Evolutionary conservation across 2,329 filamentous ascomycete species (phyloP), one percentile per base, ranked within the genome.

Genomic region (Epicoccum sorghinum): DNA sequence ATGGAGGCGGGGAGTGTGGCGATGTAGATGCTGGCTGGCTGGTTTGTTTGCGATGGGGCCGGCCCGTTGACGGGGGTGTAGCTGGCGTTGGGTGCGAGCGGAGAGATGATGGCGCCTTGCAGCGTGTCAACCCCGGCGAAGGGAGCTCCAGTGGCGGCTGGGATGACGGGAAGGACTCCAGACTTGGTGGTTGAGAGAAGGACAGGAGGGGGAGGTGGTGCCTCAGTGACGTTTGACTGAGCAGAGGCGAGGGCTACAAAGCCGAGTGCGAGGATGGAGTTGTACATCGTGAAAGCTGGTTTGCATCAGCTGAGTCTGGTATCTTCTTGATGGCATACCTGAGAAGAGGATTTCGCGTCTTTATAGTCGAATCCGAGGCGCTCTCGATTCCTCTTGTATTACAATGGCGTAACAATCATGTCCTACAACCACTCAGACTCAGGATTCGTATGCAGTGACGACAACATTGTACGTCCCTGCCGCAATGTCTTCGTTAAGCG

Each of bases 71-170:
- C 52, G 18, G 64, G 62, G 8, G 58, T 59, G 52, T 66, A 68
- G 44, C 64, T 65, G 36, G 63, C 60, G 24, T 57, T 48, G 7
- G 61, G 52, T 1, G 66, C 65, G 0, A 61, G 53, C 1, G 60
- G 58, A n/a, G 58, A 56, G 22, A 68, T 62, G 29, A 68, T 67
- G 10, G 66, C 66, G n/a, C 64, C 61, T 37, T 69, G 61, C 35
- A 68, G 62, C 0, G 65, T 69, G 23, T 62, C 58, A 25, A 68
- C 55, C 14, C 64, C 62, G 8, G 54, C 36, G 43, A 68, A 68
- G 13, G 60, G 57, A 1, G 62, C 60, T 8, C 27, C 53, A 1
- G 56, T 58, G 7, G 43, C 50, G 5, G 37, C 7, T 13, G 63
- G 65, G 9, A 59, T 51, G 4, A 56, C 51, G 30, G 64, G 65